Evolutionary conservation across 441 rosid species (phyloP).

Genomic region (Pelargonium fulgidum): DNA sequence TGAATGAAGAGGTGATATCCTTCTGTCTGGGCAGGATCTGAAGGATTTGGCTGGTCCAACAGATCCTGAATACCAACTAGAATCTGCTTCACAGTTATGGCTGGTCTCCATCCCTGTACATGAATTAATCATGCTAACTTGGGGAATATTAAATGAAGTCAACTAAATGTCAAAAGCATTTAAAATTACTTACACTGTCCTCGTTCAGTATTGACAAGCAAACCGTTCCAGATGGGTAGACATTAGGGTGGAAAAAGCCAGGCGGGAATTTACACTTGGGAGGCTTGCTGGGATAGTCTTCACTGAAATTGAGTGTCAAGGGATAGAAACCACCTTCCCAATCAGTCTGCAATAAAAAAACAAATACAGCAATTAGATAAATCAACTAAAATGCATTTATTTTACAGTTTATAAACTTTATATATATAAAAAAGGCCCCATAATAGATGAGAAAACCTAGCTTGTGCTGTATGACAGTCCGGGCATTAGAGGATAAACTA

Average conservation of each 20-base stretch:
- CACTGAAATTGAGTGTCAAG: slow-evolving; percentile 73
- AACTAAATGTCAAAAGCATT: background rate
- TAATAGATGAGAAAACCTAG: too few relatives aligned
- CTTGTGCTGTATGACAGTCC: too few relatives aligned
- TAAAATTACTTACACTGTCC: slow-evolving; percentile 54
- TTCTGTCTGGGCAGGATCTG: slow-evolving; percentile 91
- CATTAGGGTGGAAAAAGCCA: slow-evolving; percentile 95
- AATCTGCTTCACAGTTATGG: slow-evolving; percentile 92
- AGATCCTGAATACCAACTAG: slow-evolving; percentile 89
- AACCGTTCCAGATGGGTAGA: slow-evolving; percentile 94
- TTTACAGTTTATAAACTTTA: too few relatives aligned
- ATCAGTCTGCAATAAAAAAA: slow-evolving; percentile 63
- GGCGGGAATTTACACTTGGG: slow-evolving; percentile 91
- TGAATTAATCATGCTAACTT: too few relatives aligned
- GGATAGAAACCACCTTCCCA: slow-evolving; percentile 98
- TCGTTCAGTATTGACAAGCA: slow-evolving; percentile 93
- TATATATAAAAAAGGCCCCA: too few relatives aligned
- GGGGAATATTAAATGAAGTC: background rate
- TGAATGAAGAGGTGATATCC: slow-evolving; percentile 91
- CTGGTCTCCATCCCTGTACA: slow-evolving; percentile 93
- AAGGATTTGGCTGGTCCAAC: slow-evolving; percentile 88
- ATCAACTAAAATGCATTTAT: background rate
- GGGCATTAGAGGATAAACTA: too few relatives aligned
- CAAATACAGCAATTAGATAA: too few relatives aligned
- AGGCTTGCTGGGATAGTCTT: slow-evolving; percentile 97